phyloP scores from a whole-genome alignment of 768 basidiomycete genomes.

The Pholiota molesta region DNA sequence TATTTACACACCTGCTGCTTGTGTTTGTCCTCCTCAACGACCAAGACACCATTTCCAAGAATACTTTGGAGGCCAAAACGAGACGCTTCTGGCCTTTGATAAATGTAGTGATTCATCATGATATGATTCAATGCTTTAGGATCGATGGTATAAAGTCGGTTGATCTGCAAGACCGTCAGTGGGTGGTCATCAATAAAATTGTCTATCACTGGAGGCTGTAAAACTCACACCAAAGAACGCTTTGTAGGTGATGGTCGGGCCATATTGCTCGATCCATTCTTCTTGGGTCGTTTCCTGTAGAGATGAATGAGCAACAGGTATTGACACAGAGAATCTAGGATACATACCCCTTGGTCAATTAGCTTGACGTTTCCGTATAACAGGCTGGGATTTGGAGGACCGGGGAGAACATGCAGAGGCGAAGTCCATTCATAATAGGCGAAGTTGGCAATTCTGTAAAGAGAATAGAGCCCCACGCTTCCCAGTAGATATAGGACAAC shows the following conservation, averaged over 20 bases:
- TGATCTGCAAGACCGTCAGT: not conserved
- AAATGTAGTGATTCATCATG: slow-evolving; percentile 54
- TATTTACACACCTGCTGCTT: slow-evolving; percentile 40
- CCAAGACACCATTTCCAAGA: slow-evolving; percentile 51
- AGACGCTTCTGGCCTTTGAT: slow-evolving; percentile 52
- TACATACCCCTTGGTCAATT: not conserved
- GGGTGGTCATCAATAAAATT: not conserved
- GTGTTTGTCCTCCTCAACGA: slow-evolving; percentile 50
- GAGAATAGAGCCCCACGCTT: not conserved
- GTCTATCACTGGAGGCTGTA: not conserved
- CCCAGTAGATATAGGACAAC: not conserved
- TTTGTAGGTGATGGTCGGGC: slow-evolving; percentile 46
- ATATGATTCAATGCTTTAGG: slow-evolving; percentile 66
- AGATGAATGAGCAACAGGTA: not conserved
- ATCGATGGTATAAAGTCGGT: slow-evolving; percentile 50
- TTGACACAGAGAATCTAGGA: not conserved
- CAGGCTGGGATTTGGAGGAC: slow-evolving; percentile 4
- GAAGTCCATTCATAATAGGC: not conserved
- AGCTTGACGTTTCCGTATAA: not conserved
- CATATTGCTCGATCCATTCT: slow-evolving; percentile 52
- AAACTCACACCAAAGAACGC: slow-evolving; percentile 44
- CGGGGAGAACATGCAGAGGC: not conserved
- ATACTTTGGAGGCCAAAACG: slow-evolving; percentile 41
- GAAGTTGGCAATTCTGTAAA: not conserved
- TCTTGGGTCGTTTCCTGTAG: slow-evolving; percentile 28